Evolutionary conservation across 2,329 filamentous ascomycete species (phyloP), one percentile per base, ranked within the genome.

Genomic region (Whalleya microplaca): DNA sequence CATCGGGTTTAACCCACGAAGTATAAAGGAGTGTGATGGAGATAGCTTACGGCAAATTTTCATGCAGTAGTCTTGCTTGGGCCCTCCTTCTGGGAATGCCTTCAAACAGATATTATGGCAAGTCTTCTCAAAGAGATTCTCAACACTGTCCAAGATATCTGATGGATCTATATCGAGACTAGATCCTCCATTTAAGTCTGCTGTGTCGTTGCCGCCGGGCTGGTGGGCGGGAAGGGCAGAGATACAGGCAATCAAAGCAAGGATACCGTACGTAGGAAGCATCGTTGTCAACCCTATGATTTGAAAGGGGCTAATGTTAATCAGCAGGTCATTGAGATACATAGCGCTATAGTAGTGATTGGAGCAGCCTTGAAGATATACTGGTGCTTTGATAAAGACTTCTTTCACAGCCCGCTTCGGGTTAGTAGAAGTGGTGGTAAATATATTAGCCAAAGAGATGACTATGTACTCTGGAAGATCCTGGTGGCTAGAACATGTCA

Each of bases 1-100:
- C 79, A 45, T 73, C 1, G 76, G 37, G 5, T 2, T 21, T 14
- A 44, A 32, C 2, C 19, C 21, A 32, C 9, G 5, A 12, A 12
- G 10, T 12, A 37, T 12, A 12, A 14, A 37, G 32, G 14, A 32
- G 21, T 8, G 44, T 53, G 20, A 47, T 19, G 20, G 56, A 44
- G 23, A 9, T 23, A 58, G 14, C 62, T 61, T 48, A 63, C 62
- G 62, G 27, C 60, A 64, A 32, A 64, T 62, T 5, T 43, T 48
- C 58, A 64, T 63, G 52, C 61, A 64, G 19, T 43, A 42, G 19
- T 63, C 61, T 21, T 62, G 62, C 19, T 41, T 20, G 18, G 40
- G 41, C 7, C 62, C 61, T 27, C 53, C 56, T 0, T 59, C 21
- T 2, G 60, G 58, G 42, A 60, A 64, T 41, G 51, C 20, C 27